phyloP scores from a whole-genome alignment of 2,329 filamentous ascomycete genomes.

The Tolypocladium tropicale region DNA sequence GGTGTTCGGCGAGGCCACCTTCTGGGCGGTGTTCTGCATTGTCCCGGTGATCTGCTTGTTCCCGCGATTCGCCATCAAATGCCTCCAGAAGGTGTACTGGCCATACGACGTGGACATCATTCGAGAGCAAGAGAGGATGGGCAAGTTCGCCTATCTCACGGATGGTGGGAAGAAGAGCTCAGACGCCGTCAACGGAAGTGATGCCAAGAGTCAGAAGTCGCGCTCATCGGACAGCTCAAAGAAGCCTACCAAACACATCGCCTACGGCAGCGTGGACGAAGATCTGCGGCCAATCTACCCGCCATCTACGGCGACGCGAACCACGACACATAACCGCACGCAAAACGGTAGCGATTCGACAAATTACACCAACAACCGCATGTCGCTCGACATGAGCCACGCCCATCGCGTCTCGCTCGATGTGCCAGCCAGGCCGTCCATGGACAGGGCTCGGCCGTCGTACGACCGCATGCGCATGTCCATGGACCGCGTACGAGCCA shows the following conservation, averaged over 20 bases:
- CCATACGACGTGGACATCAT: constrained; percentile 93
- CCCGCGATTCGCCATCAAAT: constrained; percentile 79
- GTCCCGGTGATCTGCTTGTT: constrained; percentile 75
- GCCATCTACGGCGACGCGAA: constrained; percentile 72
- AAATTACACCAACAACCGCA: constrained; percentile 65
- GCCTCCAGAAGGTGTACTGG: constrained; percentile 86
- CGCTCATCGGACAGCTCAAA: constrained; percentile 51
- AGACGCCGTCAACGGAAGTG: constrained; percentile 27
- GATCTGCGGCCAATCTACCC: constrained; percentile 90
- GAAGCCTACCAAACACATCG: constrained; percentile 41
- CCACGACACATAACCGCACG: constrained; percentile 65
- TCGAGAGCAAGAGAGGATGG: constrained; percentile 78
- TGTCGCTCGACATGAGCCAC: constrained; percentile 31
- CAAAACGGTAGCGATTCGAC: constrained; percentile 93
- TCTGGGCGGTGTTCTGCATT: constrained; percentile 77
- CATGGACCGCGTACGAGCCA: constrained; percentile 74
- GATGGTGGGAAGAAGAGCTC: constrained; percentile 20
- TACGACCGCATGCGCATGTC: constrained; percentile 79
- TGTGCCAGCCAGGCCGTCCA: constrained; percentile 40
- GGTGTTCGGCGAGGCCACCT: constrained; percentile 70
- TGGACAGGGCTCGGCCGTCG: constrained; percentile 67
- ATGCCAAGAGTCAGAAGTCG: constrained; percentile 26
- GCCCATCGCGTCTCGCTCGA: constrained; percentile 54
- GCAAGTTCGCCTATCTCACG: constrained; percentile 65
- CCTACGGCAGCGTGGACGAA: constrained; percentile 63